Evolutionary conservation across 495 filamentous ascomycete genomes (phyloP).

Genomic region (Penicillium taxi): DNA sequence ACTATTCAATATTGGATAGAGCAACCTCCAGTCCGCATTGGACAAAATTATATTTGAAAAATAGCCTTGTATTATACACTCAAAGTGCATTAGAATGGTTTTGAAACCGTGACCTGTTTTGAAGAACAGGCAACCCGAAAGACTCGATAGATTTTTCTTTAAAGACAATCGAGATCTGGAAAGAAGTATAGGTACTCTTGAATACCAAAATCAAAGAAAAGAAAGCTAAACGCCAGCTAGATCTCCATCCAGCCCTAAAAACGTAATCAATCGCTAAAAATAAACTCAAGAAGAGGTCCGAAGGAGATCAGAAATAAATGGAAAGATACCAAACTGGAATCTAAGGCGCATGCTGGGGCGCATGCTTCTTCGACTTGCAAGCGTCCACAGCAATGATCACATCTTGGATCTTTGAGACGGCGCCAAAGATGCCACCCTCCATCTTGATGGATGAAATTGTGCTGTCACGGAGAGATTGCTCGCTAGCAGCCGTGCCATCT

Average conservation of each 20-base stretch:
- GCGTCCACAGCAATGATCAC: slow-evolving; percentile 41
- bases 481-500: slow-evolving; percentile 46
- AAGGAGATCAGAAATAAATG: no score
- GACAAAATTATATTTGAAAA: no score
- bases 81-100: no score
- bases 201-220: background rate
- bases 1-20: no score
- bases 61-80: no score
- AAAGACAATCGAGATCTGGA: no score
- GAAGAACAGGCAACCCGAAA: no score
- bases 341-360: slow-evolving; percentile 40
- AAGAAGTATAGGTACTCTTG: no score
- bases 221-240: slow-evolving; percentile 10
- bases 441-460: slow-evolving; percentile 47
- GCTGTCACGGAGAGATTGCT: slow-evolving; percentile 40
- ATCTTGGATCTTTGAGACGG: slow-evolving; percentile 40
- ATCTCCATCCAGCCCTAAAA: slow-evolving; percentile 7
- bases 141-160: no score
- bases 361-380: slow-evolving; percentile 41
- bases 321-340: slow-evolving; percentile 21
- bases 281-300: no score
- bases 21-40: no score
- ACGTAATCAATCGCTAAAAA: slow-evolving; percentile 12
- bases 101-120: no score
- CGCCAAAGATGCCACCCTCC: slow-evolving; percentile 55